Percentiles rank a stretch among this genome's conserved stretches.
phyloP scores from a whole-genome alignment of 139 green algal species.

The Eudorina sp. region DNA sequence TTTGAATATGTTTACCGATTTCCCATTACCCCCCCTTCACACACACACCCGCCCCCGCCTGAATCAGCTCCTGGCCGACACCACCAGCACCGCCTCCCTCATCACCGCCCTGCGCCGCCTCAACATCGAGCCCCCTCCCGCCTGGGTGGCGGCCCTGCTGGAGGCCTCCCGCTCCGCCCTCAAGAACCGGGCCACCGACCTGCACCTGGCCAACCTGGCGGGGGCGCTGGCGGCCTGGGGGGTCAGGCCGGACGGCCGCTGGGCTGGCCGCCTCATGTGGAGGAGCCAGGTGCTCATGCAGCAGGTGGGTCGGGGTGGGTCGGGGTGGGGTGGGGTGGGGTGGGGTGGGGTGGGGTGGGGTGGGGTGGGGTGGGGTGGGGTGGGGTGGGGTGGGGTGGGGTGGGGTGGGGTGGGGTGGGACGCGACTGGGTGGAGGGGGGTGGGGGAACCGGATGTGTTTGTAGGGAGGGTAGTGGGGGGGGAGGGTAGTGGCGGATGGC shows the following conservation, averaged over 20 bases:
- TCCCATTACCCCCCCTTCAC: neutral
- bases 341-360: no score
- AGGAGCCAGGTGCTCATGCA: conserved; percentile 36
- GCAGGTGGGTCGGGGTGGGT: conserved; percentile 2
- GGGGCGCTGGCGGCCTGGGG: conserved; percentile 33
- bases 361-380: no score
- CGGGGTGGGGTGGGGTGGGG: no score
- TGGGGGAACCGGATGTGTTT: no score
- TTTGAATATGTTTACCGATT: no score
- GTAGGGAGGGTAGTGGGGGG: no score
- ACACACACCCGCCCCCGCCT: neutral
- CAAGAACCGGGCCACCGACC: conserved; percentile 28
- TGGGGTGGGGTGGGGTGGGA: no score
- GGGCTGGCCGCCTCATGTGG: conserved; percentile 28
- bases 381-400: no score
- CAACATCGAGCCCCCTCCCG: conserved; percentile 26
- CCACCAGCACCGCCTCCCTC: conserved; percentile 24
- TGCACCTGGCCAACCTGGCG: conserved; percentile 47
- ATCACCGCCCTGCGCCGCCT: conserved; percentile 37
- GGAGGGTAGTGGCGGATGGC: no score
- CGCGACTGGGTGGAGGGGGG: no score
- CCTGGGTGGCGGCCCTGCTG: conserved; percentile 25
- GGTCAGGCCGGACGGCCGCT: conserved; percentile 15
- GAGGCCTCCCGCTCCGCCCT: conserved; percentile 20
- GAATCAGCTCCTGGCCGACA: conserved; percentile 32